Evolutionary conservation across 2,329 filamentous ascomycete genomes (phyloP).

Genomic region (Periconia macrospinosa): DNA sequence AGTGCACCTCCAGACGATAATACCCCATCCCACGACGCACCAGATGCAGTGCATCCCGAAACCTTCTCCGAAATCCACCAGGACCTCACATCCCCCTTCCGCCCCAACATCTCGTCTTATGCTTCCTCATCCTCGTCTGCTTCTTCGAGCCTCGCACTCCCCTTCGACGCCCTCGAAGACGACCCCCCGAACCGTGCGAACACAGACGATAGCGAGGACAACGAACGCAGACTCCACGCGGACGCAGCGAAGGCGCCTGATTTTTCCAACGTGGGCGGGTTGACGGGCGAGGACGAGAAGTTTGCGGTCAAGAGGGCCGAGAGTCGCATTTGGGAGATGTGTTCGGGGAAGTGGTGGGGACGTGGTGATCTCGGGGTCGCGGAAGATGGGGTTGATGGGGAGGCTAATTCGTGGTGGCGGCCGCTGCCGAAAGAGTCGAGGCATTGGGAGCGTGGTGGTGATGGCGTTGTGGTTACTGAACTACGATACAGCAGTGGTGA

Average conservation of each 20-base stretch:
- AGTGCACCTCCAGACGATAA: conserved; percentile 2
- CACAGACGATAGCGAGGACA: neutral
- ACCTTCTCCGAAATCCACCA: conserved; percentile 76
- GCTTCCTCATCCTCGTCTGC: conserved; percentile 41
- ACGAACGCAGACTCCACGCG: conserved; percentile 24
- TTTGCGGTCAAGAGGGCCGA: conserved; percentile 80
- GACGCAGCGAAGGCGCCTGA: conserved; percentile 47
- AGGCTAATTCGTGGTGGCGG: conserved; percentile 62
- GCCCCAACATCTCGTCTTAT: conserved; percentile 75
- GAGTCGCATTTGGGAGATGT: conserved; percentile 82
- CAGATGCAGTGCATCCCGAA: conserved; percentile 64
- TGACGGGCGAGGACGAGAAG: conserved; percentile 79
- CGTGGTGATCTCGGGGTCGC: conserved; percentile 52
- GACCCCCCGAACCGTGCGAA: conserved; percentile 49
- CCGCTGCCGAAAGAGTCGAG: conserved; percentile 66
- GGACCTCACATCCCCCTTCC: conserved; percentile 74
- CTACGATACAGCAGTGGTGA: neutral
- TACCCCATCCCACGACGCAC: neutral
- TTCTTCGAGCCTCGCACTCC: conserved; percentile 34
- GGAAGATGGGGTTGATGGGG: conserved; percentile 39
- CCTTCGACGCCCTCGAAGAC: conserved; percentile 52
- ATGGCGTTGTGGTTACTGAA: neutral
- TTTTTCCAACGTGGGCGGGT: conserved; percentile 67
- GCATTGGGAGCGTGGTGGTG: conserved; percentile 61
- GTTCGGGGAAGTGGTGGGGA: conserved; percentile 71